Conservation (phyloP, 176 grass and related monocot genomes). For the Ampelocalamus luodianensis region DNA sequence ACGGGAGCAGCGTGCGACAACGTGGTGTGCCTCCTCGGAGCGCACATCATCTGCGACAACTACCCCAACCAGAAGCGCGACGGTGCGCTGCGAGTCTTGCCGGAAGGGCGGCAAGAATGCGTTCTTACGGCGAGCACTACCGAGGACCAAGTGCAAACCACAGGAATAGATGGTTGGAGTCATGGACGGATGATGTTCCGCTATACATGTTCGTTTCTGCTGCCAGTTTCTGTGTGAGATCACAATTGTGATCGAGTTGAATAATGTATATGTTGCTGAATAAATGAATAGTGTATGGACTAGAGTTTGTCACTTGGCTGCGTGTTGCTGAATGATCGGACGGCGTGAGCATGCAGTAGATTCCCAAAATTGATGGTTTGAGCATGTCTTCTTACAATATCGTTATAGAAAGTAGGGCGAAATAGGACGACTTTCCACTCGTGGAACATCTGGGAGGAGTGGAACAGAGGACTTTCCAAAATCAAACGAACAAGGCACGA, state of each 20-base stretch:
- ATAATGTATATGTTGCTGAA: neutral
- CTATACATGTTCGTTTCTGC: neutral
- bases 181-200: neutral
- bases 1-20: neutral
- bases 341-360: too few species aligned
- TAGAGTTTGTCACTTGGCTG: neutral
- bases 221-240: neutral
- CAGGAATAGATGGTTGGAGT: neutral
- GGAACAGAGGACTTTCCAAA: too few species aligned
- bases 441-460: too few species aligned
- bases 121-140: slow-evolving; percentile 6
- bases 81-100: slow-evolving; percentile 42
- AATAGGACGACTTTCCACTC: too few species aligned
- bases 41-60: slow-evolving; percentile 52
- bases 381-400: too few species aligned
- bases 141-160: neutral
- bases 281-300: neutral
- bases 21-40: slow-evolving; percentile 35
- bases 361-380: too few species aligned
- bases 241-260: neutral
- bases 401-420: too few species aligned
- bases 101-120: slow-evolving; percentile 38
- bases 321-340: too few species aligned
- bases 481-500: too few species aligned
- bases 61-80: slow-evolving; percentile 34